phyloP scores from a whole-genome alignment of 805 yeast species.

The Vanderwaltozyma verrucispora region DNA sequence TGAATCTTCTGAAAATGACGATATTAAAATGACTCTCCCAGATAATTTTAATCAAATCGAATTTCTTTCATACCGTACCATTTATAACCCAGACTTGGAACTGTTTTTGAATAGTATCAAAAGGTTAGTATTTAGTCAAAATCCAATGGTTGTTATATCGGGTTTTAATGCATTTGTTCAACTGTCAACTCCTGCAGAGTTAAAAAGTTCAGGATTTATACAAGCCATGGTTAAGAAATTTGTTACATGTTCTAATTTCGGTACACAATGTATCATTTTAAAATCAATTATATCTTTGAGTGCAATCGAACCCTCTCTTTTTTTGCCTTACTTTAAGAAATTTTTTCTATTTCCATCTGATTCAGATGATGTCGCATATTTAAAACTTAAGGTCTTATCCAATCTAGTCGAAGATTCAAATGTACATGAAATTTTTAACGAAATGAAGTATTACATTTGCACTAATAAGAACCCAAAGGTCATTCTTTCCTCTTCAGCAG shows the following conservation, averaged over 20 bases:
- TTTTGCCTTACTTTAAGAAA: constrained; percentile 31
- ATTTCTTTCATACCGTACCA: constrained; percentile 33
- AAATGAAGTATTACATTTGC: constrained; percentile 49
- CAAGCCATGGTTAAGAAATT: constrained; percentile 38
- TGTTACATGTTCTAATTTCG: constrained; percentile 26
- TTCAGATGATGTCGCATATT: constrained; percentile 30
- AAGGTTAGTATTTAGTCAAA: constrained; percentile 39
- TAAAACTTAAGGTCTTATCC: constrained; percentile 54
- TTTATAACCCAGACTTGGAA: constrained; percentile 46
- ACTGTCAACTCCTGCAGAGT: constrained; percentile 46
- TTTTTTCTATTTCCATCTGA: constrained; percentile 55
- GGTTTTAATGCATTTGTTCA: constrained; percentile 45
- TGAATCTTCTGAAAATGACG: constrained; percentile 20
- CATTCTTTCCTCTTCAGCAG: constrained; percentile 41
- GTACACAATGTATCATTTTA: constrained; percentile 32
- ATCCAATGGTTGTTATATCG: constrained; percentile 53
- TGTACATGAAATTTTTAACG: constrained; percentile 43
- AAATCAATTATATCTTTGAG: constrained; percentile 36
- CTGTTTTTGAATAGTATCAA: constrained; percentile 41
- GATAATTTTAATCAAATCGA: constrained; percentile 33
- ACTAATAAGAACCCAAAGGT: constrained; percentile 21
- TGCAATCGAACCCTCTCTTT: constrained; percentile 26
- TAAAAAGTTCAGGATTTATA: constrained; percentile 41
- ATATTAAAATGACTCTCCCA: constrained; percentile 31
- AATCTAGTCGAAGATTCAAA: constrained; percentile 45